Evolutionary conservation across 371 early-diverging fungal species (phyloP).

Genomic region (Blakeslea trispora): DNA sequence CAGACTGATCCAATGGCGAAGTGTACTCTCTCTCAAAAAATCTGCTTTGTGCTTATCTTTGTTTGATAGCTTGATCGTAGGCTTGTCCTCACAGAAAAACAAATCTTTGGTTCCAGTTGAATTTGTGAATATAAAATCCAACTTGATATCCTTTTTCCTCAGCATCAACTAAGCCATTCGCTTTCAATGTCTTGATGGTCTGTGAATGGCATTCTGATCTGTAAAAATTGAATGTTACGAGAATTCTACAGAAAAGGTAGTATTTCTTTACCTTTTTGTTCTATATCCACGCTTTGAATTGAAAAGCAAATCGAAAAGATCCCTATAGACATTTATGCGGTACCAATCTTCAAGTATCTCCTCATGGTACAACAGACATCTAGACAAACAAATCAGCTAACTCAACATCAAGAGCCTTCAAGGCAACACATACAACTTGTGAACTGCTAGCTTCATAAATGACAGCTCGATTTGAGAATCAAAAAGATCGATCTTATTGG

Average conservation of each 20-base stretch:
- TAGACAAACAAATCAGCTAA: too few species aligned
- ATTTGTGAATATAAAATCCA: conserved; percentile 12
- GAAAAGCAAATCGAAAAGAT: conserved; percentile 10
- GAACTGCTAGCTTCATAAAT: too few species aligned
- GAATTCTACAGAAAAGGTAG: conserved; percentile 8
- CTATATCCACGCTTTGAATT: conserved; percentile 10
- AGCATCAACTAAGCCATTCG: conserved; percentile 8
- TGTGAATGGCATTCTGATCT: conserved; percentile 17
- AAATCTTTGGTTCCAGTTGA: conserved; percentile 10
- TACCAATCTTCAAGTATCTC: too few species aligned
- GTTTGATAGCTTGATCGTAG: conserved; percentile 8
- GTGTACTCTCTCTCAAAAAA: too few species aligned
- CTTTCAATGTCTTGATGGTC: conserved; percentile 13
- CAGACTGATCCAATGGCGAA: conserved; percentile 1
- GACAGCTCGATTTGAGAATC: too few species aligned
- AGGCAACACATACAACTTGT: too few species aligned
- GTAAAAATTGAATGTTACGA: neutral
- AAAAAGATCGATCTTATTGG: too few species aligned
- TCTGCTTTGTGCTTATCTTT: conserved; percentile 4
- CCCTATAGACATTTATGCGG: conserved; percentile 2
- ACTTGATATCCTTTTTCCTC: conserved; percentile 8
- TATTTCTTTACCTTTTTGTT: conserved; percentile 18
- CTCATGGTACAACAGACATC: too few species aligned
- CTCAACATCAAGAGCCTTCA: too few species aligned
- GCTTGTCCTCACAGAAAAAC: conserved; percentile 17